Conservation (phyloP, 805 yeast species). For the Trichomonascus vanleenenianus region DNA sequence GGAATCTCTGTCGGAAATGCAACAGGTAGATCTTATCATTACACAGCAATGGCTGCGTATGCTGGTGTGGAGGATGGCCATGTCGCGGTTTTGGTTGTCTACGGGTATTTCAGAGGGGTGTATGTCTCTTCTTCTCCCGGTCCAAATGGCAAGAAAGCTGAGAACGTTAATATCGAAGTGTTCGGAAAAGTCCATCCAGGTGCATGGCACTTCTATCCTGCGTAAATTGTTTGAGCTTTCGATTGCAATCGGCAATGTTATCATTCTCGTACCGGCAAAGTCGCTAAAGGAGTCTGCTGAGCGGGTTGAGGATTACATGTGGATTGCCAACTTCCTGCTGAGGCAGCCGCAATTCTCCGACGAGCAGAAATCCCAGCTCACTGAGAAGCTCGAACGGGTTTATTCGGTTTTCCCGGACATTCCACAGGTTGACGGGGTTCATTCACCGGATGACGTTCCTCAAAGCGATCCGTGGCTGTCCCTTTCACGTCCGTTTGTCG, state of each 20-base stretch:
- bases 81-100: constrained; percentile 5
- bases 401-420: too few species aligned
- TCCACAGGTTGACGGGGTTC: too few species aligned
- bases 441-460: background rate
- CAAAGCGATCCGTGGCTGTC: background rate
- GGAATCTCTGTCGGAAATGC: constrained; percentile 9
- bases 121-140: constrained; percentile 10
- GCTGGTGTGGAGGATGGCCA: constrained; percentile 13
- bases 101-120: constrained; percentile 4
- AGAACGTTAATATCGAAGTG: constrained; percentile 3
- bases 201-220: constrained; percentile 9
- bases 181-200: constrained; percentile 5
- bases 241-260: constrained; percentile 7
- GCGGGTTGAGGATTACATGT: constrained; percentile 7
- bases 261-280: constrained; percentile 5
- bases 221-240: constrained; percentile 11
- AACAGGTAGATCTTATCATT: constrained; percentile 11
- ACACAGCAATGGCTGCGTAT: constrained; percentile 14
- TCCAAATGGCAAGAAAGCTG: constrained; percentile 8
- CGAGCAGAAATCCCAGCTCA: constrained; percentile 5
- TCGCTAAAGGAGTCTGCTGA: constrained; percentile 2
- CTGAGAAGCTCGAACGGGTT: too few species aligned
- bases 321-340: constrained; percentile 9
- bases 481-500: background rate
- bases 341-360: constrained; percentile 3